Evolutionary conservation across 805 yeast genomes (phyloP).

Genomic region (Saccharomycopsis babjevae): DNA sequence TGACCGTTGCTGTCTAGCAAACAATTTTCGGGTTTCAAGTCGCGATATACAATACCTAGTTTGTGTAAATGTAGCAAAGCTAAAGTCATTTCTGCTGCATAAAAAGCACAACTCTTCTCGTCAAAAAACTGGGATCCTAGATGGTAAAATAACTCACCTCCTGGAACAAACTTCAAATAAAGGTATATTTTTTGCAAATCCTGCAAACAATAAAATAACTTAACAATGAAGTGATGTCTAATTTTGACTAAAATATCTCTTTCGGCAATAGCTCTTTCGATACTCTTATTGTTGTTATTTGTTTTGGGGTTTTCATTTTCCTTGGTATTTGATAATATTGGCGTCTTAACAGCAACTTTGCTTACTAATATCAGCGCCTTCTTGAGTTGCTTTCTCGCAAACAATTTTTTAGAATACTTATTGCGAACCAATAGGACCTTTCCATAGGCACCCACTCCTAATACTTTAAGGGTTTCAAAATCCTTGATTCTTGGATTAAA

Average conservation of each 20-base stretch:
- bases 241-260: slow-evolving; percentile 60
- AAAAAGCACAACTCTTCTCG: slow-evolving; percentile 65
- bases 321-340: slow-evolving; percentile 18
- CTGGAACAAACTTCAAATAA: slow-evolving; percentile 72
- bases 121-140: slow-evolving; percentile 31
- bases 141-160: slow-evolving; percentile 74
- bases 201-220: slow-evolving; percentile 74
- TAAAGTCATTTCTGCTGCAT: slow-evolving; percentile 70
- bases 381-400: slow-evolving; percentile 78
- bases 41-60: slow-evolving; percentile 78
- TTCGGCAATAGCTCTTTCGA: slow-evolving; percentile 75
- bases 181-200: slow-evolving; percentile 68
- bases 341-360: neutral
- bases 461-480: slow-evolving; percentile 63
- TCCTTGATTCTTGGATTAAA: slow-evolving; percentile 31
- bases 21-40: slow-evolving; percentile 85
- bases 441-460: slow-evolving; percentile 86
- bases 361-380: slow-evolving; percentile 67
- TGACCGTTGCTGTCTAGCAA: slow-evolving; percentile 70
- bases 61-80: slow-evolving; percentile 69
- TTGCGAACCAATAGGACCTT: slow-evolving; percentile 74
- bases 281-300: slow-evolving; percentile 28
- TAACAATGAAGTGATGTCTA: slow-evolving; percentile 73
- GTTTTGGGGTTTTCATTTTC: slow-evolving; percentile 13
- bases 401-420: slow-evolving; percentile 47